Evolutionary conservation across 208 protist genomes (phyloP), one percentile per base, ranked within the genome.

Genomic region (Wallacemonas sp.): DNA sequence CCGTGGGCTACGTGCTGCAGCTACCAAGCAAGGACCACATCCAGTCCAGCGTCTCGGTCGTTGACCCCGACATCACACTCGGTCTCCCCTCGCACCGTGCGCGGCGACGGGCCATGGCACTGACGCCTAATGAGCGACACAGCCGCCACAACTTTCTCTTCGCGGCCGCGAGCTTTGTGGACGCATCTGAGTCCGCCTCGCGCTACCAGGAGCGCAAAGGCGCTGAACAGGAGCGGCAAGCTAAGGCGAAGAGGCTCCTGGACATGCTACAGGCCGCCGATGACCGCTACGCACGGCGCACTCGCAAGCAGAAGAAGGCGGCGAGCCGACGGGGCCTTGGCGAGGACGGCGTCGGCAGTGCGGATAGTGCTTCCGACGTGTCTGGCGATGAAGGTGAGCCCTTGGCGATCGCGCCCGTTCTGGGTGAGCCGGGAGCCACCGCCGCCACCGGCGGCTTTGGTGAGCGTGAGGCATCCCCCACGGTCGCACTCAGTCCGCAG

Each of bases 61-160:
- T 91, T 12, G 88, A 94, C 70, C 85, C 88, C 1, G 88, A 94
- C 61, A 81, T 94, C 27, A 85, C 82, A 1, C 58, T 94, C 44
- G 85, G 88, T 15, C 75, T 86, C 24, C 85, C 81, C 10, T 66
- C 72, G 38, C 84, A 94, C 52, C 83, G 88, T 12, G 75, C 76
- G 9, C 74, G 84, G 4, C 82, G 85, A 3, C 67, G 76, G 19
- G 71, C 76, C 64, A 91, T 94, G 84, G 74, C 85, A 3, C 58
- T 83, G 52, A 91, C 83, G 3, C 88, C 88, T 0, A 94, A 88
- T 62, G 76, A 90, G 21, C 85, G 88, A 27, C 74, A 87, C 69
- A 57, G 75, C 58, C 81, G 87, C 36, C 67, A 84, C 71, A 89
- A 90, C 71, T 91, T 94, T 41, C 71, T 91, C 55, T 92, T 94